Percentiles rank a stretch among this genome's conserved stretches.
Evolutionary conservation across 805 yeast genomes (phyloP).

Genomic region (Ogataea parapolymorpha): DNA sequence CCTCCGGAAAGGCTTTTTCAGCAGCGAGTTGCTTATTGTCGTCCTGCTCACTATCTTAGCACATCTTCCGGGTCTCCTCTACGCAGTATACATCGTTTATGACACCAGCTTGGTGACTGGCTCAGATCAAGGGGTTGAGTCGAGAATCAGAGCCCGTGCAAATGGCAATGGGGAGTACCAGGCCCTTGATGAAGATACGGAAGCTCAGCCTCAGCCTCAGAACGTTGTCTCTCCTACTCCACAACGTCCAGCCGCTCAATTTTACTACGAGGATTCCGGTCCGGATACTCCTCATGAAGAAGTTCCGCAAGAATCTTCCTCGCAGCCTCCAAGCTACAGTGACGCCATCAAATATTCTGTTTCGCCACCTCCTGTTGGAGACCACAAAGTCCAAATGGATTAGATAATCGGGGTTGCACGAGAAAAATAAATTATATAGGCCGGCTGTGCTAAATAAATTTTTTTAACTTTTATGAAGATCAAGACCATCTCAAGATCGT

Average conservation of each 20-base stretch:
- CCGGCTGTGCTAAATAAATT: conserved; percentile 9
- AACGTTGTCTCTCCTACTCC: conserved; percentile 6
- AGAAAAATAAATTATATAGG: background rate
- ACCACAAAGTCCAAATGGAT: conserved; percentile 22
- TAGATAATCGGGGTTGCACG: background rate
- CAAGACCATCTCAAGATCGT: conserved; percentile 82
- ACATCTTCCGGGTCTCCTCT: conserved; percentile 49
- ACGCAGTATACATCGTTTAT: conserved; percentile 45
- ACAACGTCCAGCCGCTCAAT: conserved; percentile 4
- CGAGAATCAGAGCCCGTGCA: conserved; percentile 9
- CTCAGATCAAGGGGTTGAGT: conserved; percentile 16
- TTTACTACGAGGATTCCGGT: conserved; percentile 6
- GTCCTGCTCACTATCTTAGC: conserved; percentile 44
- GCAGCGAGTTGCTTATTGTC: conserved; percentile 46
- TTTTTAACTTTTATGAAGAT: conserved; percentile 56
- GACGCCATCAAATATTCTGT: conserved; percentile 13
- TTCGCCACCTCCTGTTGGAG: conserved; percentile 19
- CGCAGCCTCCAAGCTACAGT: conserved; percentile 23
- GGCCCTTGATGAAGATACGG: conserved; percentile 2
- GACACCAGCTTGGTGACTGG: conserved; percentile 29
- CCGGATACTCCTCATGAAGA: conserved; percentile 5
- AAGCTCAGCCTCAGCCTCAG: conserved; percentile 8
- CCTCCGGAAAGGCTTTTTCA: conserved; percentile 59
- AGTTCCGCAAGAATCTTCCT: conserved; percentile 6
- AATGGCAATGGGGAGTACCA: conserved; percentile 5